Evolutionary conservation across 345 rosid genomes (phyloP).

Genomic region (Eutrema heterophyllum): DNA sequence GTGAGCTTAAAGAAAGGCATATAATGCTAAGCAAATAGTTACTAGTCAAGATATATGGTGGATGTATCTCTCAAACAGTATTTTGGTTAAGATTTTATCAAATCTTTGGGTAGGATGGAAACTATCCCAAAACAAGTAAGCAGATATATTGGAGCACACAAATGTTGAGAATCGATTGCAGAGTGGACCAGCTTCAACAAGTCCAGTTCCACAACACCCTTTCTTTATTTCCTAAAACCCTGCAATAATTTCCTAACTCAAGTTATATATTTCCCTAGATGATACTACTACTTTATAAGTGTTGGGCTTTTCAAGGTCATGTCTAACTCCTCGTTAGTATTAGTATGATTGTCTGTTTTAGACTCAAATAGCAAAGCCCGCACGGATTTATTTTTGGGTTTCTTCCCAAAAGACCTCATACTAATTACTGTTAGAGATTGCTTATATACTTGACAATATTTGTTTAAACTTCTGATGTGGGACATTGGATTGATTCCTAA

Average conservation of each 20-base stretch:
- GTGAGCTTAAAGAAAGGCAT: neutral
- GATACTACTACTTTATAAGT: neutral
- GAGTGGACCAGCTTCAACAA: constrained; percentile 9
- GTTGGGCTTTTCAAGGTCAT: too few species aligned
- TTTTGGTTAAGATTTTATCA: constrained; percentile 12
- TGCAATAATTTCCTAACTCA: neutral
- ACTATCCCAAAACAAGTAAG: constrained; percentile 26
- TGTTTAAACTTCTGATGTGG: too few species aligned
- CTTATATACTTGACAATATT: too few species aligned
- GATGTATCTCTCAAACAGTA: neutral
- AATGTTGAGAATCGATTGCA: neutral
- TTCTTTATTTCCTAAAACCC: constrained; percentile 20
- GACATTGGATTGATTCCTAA: too few species aligned
- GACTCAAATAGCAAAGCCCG: too few species aligned
- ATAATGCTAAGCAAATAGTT: neutral
- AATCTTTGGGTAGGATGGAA: constrained; percentile 39
- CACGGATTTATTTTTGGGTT: too few species aligned
- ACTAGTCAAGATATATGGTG: neutral
- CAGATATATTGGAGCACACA: constrained; percentile 13
- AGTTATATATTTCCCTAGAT: neutral
- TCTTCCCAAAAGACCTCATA: too few species aligned
- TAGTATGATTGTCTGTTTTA: too few species aligned
- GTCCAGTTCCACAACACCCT: constrained; percentile 31
- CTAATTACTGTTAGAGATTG: too few species aligned
- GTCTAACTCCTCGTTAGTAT: too few species aligned